phyloP scores from a whole-genome alignment of 2,329 filamentous ascomycete genomes.

The Fusarium luffae region DNA sequence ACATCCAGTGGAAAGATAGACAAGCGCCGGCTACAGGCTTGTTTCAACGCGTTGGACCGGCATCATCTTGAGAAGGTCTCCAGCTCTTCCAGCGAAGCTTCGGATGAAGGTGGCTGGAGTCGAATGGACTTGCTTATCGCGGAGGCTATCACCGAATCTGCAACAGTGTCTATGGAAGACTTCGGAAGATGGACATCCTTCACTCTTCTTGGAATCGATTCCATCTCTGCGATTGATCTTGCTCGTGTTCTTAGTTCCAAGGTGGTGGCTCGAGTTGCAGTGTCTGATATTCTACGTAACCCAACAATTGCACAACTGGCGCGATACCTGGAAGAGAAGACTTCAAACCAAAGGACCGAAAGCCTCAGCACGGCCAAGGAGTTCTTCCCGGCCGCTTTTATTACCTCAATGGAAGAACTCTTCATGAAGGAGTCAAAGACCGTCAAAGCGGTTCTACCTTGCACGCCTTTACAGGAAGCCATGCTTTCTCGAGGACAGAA shows the following conservation, averaged over 20 bases:
- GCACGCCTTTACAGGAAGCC: constrained; percentile 87
- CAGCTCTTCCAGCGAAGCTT: constrained; percentile 41
- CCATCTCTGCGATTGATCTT: constrained; percentile 80
- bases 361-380: not conserved
- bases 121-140: constrained; percentile 67
- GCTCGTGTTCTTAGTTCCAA: constrained; percentile 65
- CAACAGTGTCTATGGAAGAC: constrained; percentile 56
- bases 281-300: constrained; percentile 77
- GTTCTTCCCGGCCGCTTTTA: constrained; percentile 47
- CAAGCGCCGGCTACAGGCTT: constrained; percentile 60
- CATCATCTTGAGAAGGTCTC: constrained; percentile 56
- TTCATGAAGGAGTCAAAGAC: constrained; percentile 49
- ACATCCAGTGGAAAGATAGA: constrained; percentile 83
- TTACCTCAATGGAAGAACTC: constrained; percentile 43
- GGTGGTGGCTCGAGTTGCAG: constrained; percentile 63
- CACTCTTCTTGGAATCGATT: constrained; percentile 83
- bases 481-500: constrained; percentile 73
- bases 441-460: constrained; percentile 74
- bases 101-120: constrained; percentile 60
- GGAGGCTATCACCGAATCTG: constrained; percentile 61
- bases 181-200: constrained; percentile 77
- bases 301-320: constrained; percentile 73
- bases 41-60: constrained; percentile 59
- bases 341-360: not conserved
- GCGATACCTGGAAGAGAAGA: constrained; percentile 35